phyloP scores from a whole-genome alignment of 495 filamentous ascomycete species.

The Staphylotrichum longicolle region DNA sequence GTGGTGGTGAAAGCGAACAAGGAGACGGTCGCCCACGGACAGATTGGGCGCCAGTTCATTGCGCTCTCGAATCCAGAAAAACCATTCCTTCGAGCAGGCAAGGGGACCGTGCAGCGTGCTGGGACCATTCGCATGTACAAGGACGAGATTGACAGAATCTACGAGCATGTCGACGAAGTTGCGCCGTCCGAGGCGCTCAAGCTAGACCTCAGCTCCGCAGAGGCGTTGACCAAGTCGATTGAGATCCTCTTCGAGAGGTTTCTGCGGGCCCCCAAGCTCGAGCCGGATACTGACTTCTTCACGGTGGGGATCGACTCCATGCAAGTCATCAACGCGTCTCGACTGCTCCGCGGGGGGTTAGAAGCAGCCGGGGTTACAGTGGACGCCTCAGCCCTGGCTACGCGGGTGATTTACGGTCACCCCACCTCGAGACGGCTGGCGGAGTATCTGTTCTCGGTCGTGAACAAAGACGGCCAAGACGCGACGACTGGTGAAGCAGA shows the following conservation, averaged over 20 bases:
- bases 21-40: slow-evolving; percentile 46
- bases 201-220: slow-evolving; percentile 35
- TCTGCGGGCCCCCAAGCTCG: slow-evolving; percentile 33
- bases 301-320: slow-evolving; percentile 53
- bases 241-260: slow-evolving; percentile 33
- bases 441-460: slow-evolving; percentile 30
- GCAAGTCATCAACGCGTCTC: slow-evolving; percentile 45
- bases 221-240: slow-evolving; percentile 37
- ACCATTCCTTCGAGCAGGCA: slow-evolving; percentile 54
- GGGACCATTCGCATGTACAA: slow-evolving; percentile 49
- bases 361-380: slow-evolving; percentile 31
- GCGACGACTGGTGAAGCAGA: slow-evolving; percentile 11
- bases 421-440: slow-evolving; percentile 39
- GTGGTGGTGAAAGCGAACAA: slow-evolving; percentile 47
- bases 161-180: slow-evolving; percentile 31
- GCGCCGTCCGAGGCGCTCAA: slow-evolving; percentile 22
- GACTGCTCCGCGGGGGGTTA: slow-evolving; percentile 36
- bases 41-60: slow-evolving; percentile 42
- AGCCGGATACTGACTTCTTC: slow-evolving; percentile 45
- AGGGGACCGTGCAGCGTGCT: slow-evolving; percentile 55
- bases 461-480: slow-evolving; percentile 23
- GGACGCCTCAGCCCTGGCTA: slow-evolving; percentile 33
- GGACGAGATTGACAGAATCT: slow-evolving; percentile 53
- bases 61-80: slow-evolving; percentile 45
- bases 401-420: slow-evolving; percentile 43